A percentile compares a stretch with the other conserved stretches of the same genome.
Conservation (phyloP, 2,329 filamentous ascomycete genomes). For the Xylariomycetidae sp. region DNA sequence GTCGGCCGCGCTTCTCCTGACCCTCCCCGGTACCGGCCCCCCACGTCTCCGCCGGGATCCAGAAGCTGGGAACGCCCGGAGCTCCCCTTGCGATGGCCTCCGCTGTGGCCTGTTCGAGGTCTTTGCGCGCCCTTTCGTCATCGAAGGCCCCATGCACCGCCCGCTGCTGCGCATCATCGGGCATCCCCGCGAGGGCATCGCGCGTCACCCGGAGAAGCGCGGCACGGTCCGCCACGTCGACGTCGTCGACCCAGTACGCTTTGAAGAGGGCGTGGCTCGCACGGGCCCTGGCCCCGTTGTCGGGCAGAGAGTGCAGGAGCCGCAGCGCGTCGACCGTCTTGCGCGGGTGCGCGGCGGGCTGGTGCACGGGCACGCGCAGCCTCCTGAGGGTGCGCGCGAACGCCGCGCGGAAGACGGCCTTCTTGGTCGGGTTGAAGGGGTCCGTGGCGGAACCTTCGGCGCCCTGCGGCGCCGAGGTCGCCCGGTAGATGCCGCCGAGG, state of each 20-base stretch:
- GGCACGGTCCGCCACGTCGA: constrained; percentile 2
- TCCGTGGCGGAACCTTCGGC: constrained; percentile 6
- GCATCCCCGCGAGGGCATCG: neutral
- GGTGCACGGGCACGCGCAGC: constrained; percentile 1
- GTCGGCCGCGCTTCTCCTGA: constrained; percentile 1
- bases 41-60: constrained; percentile 3
- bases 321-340: constrained; percentile 4
- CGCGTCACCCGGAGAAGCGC: constrained; percentile 1
- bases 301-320: constrained; percentile 3
- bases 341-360: constrained; percentile 3
- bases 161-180: too few relatives aligned
- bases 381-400: constrained; percentile 3
- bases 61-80: constrained; percentile 6
- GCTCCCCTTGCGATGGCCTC: constrained; percentile 4
- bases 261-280: constrained; percentile 3
- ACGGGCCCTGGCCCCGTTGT: neutral
- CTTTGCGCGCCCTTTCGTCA: neutral
- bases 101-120: constrained; percentile 2
- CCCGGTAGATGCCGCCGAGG: constrained; percentile 7
- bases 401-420: constrained; percentile 1
- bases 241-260: constrained; percentile 6
- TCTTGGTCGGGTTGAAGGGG: constrained; percentile 4
- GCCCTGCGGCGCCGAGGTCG: constrained; percentile 6
- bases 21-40: neutral
- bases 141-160: too few relatives aligned